Percentiles rank a stretch among this genome's conserved stretches.
phyloP scores from a whole-genome alignment of 2,329 filamentous ascomycete genomes.

The Fusarium sublunatum region DNA sequence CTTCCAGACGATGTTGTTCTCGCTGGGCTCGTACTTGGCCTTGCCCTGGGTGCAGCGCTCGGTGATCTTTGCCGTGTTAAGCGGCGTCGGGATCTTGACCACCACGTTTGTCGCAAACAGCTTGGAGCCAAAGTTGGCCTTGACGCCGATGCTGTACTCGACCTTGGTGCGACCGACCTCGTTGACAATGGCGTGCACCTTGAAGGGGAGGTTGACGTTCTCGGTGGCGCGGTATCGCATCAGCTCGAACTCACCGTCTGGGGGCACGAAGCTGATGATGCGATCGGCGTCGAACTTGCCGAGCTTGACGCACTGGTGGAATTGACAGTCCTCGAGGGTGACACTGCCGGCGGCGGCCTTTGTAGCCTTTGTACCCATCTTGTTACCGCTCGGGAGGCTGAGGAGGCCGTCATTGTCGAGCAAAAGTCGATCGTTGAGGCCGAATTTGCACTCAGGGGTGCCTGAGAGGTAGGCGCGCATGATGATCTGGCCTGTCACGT shows the following conservation, averaged over 20 bases:
- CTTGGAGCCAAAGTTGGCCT: slow-evolving; percentile 95
- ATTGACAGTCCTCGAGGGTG: slow-evolving; percentile 96
- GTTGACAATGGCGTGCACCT: slow-evolving; percentile 98
- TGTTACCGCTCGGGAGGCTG: slow-evolving; percentile 77
- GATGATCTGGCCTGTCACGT: slow-evolving; percentile 96
- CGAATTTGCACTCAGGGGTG: slow-evolving; percentile 98
- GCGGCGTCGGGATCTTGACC: slow-evolving; percentile 91
- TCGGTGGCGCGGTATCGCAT: slow-evolving; percentile 99
- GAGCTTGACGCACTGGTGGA: slow-evolving; percentile 98
- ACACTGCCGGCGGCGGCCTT: slow-evolving; percentile 96
- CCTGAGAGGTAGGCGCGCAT: slow-evolving; percentile 98
- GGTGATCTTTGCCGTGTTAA: slow-evolving; percentile 94
- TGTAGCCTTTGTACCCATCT: slow-evolving; percentile 85
- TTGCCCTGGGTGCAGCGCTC: slow-evolving; percentile 96
- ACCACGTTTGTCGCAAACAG: slow-evolving; percentile 97
- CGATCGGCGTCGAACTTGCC: slow-evolving; percentile 96
- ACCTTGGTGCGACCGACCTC: slow-evolving; percentile 97
- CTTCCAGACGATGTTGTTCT: slow-evolving; percentile 99
- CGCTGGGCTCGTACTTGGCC: slow-evolving; percentile 97
- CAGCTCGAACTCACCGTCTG: slow-evolving; percentile 97
- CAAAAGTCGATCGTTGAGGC: slow-evolving; percentile 92
- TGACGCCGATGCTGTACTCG: slow-evolving; percentile 97
- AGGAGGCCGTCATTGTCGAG: slow-evolving; percentile 80
- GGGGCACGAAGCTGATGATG: slow-evolving; percentile 96
- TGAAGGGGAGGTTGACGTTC: slow-evolving; percentile 98